Conservation (phyloP, 306 rosid species). For the Cucumis sativus region DNA sequence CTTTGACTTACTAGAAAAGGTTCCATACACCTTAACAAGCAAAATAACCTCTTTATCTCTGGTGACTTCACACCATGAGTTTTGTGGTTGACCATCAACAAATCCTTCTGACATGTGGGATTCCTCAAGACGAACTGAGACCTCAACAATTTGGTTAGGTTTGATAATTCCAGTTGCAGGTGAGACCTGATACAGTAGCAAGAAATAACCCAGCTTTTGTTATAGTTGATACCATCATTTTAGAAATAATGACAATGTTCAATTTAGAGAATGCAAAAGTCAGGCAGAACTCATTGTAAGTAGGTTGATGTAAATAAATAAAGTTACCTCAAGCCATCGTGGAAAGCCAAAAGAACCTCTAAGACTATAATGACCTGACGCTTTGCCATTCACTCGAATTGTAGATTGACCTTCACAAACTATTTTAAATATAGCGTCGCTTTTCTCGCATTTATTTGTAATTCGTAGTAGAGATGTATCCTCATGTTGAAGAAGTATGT, state of each 20-base stretch:
- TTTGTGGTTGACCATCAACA: slow-evolving; percentile 69
- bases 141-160: slow-evolving; percentile 71
- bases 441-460: slow-evolving; percentile 56
- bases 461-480: slow-evolving; percentile 79
- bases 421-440: slow-evolving; percentile 58
- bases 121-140: slow-evolving; percentile 77
- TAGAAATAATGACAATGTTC: background rate
- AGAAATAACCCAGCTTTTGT: background rate
- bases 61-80: slow-evolving; percentile 86
- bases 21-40: slow-evolving; percentile 62
- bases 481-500: slow-evolving; percentile 83
- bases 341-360: slow-evolving; percentile 90
- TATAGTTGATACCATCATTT: background rate
- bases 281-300: background rate
- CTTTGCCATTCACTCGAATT: slow-evolving; percentile 36
- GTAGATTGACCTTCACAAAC: slow-evolving; percentile 69
- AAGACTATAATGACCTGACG: slow-evolving; percentile 32
- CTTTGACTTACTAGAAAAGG: slow-evolving; percentile 38
- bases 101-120: slow-evolving; percentile 62
- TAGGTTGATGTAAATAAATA: slow-evolving; percentile 13
- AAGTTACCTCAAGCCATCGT: slow-evolving; percentile 88
- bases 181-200: slow-evolving; percentile 46
- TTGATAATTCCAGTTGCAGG: slow-evolving; percentile 75
- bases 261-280: background rate
- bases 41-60: slow-evolving; percentile 73